A percentile compares a stretch with the other conserved stretches of the same genome.
Conservation (phyloP, 257 asterid genomes). For the Nicotiana tomentosiformis region DNA sequence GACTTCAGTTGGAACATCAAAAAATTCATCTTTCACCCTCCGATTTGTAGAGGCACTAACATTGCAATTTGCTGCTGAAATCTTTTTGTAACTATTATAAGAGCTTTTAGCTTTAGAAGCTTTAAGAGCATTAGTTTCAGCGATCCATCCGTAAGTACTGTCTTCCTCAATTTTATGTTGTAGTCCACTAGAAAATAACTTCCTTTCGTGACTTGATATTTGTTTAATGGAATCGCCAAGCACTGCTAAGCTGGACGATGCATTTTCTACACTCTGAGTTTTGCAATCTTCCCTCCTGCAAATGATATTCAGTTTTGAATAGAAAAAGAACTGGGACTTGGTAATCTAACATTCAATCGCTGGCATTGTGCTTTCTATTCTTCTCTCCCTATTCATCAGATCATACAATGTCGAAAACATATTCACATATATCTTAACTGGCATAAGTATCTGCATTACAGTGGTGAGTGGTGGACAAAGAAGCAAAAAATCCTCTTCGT, state of each 20-base stretch:
- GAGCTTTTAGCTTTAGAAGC: slow-evolving; percentile 12
- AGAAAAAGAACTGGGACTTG: slow-evolving; percentile 7
- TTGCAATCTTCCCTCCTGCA: slow-evolving; percentile 54
- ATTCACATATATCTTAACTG: neutral
- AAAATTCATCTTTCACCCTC: slow-evolving; percentile 2
- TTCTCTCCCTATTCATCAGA: slow-evolving; percentile 5
- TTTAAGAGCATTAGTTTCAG: slow-evolving; percentile 11
- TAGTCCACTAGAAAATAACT: slow-evolving; percentile 5
- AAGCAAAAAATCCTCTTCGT: neutral
- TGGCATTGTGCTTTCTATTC: neutral
- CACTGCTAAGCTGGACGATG: slow-evolving; percentile 20
- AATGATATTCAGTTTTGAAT: slow-evolving; percentile 3
- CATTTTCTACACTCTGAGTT: slow-evolving; percentile 16
- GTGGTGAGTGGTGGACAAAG: neutral
- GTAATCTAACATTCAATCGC: slow-evolving; percentile 6
- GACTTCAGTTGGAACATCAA: slow-evolving; percentile 2
- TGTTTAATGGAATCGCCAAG: slow-evolving; percentile 34
- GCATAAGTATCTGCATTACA: neutral
- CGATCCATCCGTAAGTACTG: neutral
- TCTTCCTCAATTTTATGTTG: slow-evolving; percentile 16
- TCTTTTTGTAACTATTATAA: neutral
- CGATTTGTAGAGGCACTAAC: neutral
- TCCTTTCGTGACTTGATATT: slow-evolving; percentile 25
- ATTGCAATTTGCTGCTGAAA: neutral
- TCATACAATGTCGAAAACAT: neutral